Base-by-base conservation (phyloP, 805 yeast genomes). In the Saccharomycopsis sp. region DNA sequence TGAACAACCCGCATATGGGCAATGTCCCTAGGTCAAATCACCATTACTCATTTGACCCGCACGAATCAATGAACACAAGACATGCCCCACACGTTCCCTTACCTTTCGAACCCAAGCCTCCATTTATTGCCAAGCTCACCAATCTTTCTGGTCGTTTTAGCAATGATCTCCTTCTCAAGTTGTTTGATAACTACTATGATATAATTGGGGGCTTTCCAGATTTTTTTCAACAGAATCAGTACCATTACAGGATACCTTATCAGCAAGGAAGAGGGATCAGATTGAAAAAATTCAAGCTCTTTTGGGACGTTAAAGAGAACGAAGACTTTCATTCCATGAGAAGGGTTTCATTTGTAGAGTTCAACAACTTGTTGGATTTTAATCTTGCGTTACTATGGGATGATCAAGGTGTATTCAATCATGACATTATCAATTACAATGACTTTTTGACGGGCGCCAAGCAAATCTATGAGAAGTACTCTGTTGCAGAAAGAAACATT, bases 271-370 rank as follows among this genome's bases (percentile, higher is more conserved):
- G 85, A 47, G 78, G 68, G 52, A 74, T 80, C 43, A 65, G 66
- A 26, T 72, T 63, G 49, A 67, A 65, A 39, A 77, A 78, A 55
- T 71, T 74, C 54, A 78, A 80, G 52, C 62, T 82, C 16, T 69
- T 78, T 50, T 71, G 74, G 64, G 79, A 75, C 49, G 63, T 75
- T 2, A 15, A 9, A 20, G n/a, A 21, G 4, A 9, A 21, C 4
- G 32, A 22, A 16, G 15, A 21, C 8, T 23, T 5, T n/a, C 61
- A 64, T 38, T 43, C 38, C 22, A 44, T 47, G 10, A 50, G 45
- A 27, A 78, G 76, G 52, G 75, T 80, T 20, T 76, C 84, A 2
- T 77, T 80, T 56, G 76, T 76, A 1, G 81, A 78, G 47, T 55
- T 80, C 46, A 53, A 57, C n/a, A 58, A 69, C 5, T 59, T 63